phyloP scores from a whole-genome alignment of 306 rosid genomes.

The Quercus alba region DNA sequence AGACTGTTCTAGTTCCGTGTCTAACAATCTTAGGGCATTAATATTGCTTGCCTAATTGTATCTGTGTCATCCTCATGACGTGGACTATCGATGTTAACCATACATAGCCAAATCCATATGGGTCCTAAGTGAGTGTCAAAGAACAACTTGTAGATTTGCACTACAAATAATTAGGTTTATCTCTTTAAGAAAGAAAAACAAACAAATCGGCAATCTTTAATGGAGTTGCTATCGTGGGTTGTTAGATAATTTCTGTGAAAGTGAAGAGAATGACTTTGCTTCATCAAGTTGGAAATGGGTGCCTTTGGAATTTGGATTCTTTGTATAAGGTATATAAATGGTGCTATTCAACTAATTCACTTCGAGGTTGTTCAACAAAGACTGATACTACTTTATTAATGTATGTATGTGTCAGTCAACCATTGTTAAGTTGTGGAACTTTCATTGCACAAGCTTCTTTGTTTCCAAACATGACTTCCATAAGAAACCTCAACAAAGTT shows the following conservation, averaged over 20 bases:
- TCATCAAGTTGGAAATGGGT: neutral
- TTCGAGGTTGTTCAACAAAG: too few species aligned
- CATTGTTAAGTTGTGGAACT: too few species aligned
- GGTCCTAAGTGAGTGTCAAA: neutral
- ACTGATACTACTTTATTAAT: too few species aligned
- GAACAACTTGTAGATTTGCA: neutral
- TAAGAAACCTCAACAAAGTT: too few species aligned
- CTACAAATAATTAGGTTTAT: neutral
- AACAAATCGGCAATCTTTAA: neutral
- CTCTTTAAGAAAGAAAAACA: neutral
- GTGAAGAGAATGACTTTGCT: neutral
- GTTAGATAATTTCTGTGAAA: neutral
- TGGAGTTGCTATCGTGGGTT: slow-evolving; percentile 3
- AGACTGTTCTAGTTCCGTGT: neutral
- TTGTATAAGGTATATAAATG: too few species aligned
- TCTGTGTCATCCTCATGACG: neutral
- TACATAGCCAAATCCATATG: neutral
- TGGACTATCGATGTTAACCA: neutral
- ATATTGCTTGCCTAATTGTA: neutral
- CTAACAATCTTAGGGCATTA: neutral
- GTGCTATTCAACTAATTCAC: too few species aligned
- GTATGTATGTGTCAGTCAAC: too few species aligned
- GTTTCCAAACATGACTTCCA: too few species aligned
- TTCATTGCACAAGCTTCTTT: too few species aligned
- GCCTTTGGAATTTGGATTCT: too few species aligned